Evolutionary conservation across 176 grass and related monocot species (phyloP).

Genomic region (Aegilops tauschii): DNA sequence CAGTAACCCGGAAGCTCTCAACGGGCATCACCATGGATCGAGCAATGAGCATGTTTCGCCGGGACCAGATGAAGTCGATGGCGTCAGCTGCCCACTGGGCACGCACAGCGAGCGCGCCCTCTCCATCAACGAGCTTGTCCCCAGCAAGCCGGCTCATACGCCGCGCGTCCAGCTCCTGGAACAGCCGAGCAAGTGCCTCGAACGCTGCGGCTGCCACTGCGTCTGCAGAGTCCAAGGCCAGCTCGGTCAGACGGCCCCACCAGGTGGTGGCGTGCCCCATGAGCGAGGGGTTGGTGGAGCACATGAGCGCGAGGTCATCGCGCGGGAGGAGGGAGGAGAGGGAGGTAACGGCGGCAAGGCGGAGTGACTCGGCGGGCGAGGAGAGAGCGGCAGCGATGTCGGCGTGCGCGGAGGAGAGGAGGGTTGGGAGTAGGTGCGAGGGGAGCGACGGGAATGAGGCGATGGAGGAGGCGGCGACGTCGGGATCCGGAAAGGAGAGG

Average conservation of each 20-base stretch:
- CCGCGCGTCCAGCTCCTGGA: conserved; percentile 93
- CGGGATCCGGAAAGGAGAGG: conserved; percentile 90
- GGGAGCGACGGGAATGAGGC: conserved; percentile 82
- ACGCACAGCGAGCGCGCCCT: conserved; percentile 79
- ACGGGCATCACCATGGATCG: conserved; percentile 84
- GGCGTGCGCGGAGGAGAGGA: conserved; percentile 77
- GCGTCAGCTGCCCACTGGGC: conserved; percentile 84
- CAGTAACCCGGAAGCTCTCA: conserved; percentile 79
- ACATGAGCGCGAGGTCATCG: conserved; percentile 82
- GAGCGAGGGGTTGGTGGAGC: conserved; percentile 73
- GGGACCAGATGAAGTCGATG: conserved; percentile 73
- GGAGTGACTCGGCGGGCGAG: conserved; percentile 62
- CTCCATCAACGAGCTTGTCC: conserved; percentile 92
- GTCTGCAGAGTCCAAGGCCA: conserved; percentile 71
- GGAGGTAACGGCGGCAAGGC: conserved; percentile 66
- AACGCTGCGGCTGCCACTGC: conserved; percentile 70
- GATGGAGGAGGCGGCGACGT: conserved; percentile 79
- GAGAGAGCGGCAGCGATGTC: conserved; percentile 56
- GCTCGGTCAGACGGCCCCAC: conserved; percentile 75
- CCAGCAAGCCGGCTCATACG: conserved; percentile 91
- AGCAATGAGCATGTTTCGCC: conserved; percentile 77
- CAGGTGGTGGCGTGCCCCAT: conserved; percentile 75
- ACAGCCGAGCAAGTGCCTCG: conserved; percentile 73
- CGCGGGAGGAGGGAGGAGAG: conserved; percentile 74
- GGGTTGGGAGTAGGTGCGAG: conserved; percentile 68